Evolutionary conservation across 345 rosid genomes (phyloP), one percentile per base, ranked within the genome.

Genomic region (Cardamine resedifolia): DNA sequence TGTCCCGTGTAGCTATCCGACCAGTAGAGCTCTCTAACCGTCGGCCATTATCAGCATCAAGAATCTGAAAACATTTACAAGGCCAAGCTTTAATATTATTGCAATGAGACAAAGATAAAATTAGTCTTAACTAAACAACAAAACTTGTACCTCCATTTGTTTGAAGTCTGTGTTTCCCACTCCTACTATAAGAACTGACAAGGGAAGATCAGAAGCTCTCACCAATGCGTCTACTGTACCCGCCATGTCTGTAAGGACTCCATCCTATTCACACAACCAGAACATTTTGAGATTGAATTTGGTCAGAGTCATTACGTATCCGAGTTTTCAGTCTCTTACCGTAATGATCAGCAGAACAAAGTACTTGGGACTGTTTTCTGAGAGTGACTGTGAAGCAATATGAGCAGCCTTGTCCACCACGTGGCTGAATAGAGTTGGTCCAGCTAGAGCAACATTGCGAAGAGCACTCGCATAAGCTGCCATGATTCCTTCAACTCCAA

Each of bases 151-250:
- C 93, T 93, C 96, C 97, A 93, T 93, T 75, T 93, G 90, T 31
- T 53, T 84, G 65, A 90, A 93, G 70, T 93, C 94, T 7, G 92
- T 90, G 66, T 73, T 66, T 34, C 98, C 98, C 36, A 90, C 96
- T 45, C 98, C 98, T 1, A 93, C 87, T 18, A 90, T 88, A 60
- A 93, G 92, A 70, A 90, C 64, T 38, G 98, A 93, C 44, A 93
- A 65, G 5, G 98, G 98, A 72, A 93, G 97, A 82, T 93, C 97
- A 58, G 98, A 93, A 56, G 96, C 96, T 75, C 74, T 85, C 71
- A 93, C 97, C 77, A 93, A 71, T 62, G 94, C 88, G 77, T 93
- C 81, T 69, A 80, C 77, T 18, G 97, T 88, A 74, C 88, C 96
- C 73, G 85, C 78, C 67, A 87, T 82, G 78, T 90, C 98, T 0